Evolutionary conservation across 164 flowering plant genomes (phyloP), one percentile per base, ranked within the genome.

Genomic region (Platanus orientalis): DNA sequence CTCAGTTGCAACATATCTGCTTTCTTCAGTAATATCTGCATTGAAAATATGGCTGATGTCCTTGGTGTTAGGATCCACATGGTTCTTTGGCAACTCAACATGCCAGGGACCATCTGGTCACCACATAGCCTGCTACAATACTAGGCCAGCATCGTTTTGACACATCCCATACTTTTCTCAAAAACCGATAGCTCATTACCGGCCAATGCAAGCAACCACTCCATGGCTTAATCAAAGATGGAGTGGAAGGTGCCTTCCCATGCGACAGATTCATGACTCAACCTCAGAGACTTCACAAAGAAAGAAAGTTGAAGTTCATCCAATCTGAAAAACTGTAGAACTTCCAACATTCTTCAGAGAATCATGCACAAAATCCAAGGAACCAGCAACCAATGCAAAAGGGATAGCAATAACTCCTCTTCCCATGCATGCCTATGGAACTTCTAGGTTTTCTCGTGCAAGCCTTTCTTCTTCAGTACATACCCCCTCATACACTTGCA

Each of bases 401-500:
- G 32, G 21, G 23, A 56, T 27, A 19, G 29, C 28, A 5, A 53
- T 28, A 42, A 42, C 39, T 30, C 54, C 62, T 25, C 20, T 20
- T 10, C 23, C 7, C 2, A 62, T 11, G 10, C 11, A 65, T 47
- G 24, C 1, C 70, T 78, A 81, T 23, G 82, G 69, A 69, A 60
- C 80, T 62, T 72, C 67, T 7, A 70, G 76, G 39, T 65, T 76
- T 52, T 68, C 78, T 68, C 69, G 58, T 21, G 76, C 74, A 42
- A 75, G 55, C 42, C 68, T 75, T 42, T 81, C 82, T 71, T 89
- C 92, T 63, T 85, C 90, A 57, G 66, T 68, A 6, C 96, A 89
- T 63, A 72, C 80, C 64, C 80, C 89, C 60, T 87, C 92, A 62
- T 85, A 95, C 25, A 69, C 94, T 71, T 78, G 81, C 67, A 74